Conservation (phyloP, 805 yeast species). For the Torulaspora gathmanii region DNA sequence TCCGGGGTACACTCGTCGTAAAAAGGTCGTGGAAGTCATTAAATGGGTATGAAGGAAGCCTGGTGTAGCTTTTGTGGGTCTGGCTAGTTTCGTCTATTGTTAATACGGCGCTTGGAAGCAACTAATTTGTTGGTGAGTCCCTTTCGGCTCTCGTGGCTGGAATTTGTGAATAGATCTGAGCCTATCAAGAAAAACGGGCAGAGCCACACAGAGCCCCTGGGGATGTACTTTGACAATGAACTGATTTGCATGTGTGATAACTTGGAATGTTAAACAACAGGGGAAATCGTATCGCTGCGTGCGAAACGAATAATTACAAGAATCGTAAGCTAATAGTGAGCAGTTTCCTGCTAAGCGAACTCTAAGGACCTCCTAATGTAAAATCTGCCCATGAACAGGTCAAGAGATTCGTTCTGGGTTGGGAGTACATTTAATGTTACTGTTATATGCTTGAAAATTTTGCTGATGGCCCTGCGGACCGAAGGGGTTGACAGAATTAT, state of each 20-base stretch:
- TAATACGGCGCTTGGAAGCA: background rate
- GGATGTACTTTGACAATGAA: constrained; percentile 12
- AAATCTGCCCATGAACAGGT: no score
- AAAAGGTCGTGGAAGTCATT: background rate
- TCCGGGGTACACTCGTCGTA: background rate
- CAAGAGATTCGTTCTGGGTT: no score
- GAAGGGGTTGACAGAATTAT: no score
- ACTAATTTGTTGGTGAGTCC: background rate
- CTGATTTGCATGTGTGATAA: constrained; percentile 2
- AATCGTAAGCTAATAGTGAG: background rate
- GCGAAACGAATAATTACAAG: background rate
- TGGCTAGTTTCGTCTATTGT: no score
- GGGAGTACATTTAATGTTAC: no score
- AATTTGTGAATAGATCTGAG: constrained; percentile 13
- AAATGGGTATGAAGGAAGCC: background rate
- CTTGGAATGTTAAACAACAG: background rate
- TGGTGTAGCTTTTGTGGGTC: no score
- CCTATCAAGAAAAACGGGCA: constrained; percentile 18
- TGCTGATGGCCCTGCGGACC: no score
- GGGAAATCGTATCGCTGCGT: background rate
- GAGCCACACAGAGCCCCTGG: constrained; percentile 18
- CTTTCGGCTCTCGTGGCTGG: constrained; percentile 6
- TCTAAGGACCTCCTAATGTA: no score
- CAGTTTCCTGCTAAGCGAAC: no score
- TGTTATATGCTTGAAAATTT: no score